phyloP scores from a whole-genome alignment of 306 rosid species.

The Inga oerstediana region DNA sequence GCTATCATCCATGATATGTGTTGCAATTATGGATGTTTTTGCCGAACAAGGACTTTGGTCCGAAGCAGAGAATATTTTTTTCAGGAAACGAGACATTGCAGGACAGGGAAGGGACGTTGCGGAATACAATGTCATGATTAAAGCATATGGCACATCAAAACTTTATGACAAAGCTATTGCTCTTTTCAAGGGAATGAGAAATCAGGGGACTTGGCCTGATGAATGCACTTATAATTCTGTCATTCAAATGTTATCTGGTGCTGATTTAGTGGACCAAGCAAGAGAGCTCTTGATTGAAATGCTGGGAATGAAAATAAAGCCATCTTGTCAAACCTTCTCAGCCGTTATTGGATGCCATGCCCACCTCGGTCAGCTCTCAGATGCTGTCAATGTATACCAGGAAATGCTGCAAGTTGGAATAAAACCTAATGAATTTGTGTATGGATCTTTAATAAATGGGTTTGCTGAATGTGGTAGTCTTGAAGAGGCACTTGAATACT shows the following conservation, averaged over 20 bases:
- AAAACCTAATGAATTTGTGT: conserved; percentile 75
- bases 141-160: conserved; percentile 81
- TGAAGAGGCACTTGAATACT: conserved; percentile 69
- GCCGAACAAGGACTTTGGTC: conserved; percentile 84
- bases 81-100: conserved; percentile 47
- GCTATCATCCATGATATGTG: conserved; percentile 55
- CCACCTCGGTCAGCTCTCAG: conserved; percentile 72
- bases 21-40: conserved; percentile 74
- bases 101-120: conserved; percentile 57
- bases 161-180: conserved; percentile 69
- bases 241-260: conserved; percentile 86
- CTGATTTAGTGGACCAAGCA: conserved; percentile 72
- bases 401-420: conserved; percentile 64
- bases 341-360: conserved; percentile 77
- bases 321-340: conserved; percentile 67
- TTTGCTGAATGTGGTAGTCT: conserved; percentile 80
- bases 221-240: conserved; percentile 83
- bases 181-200: conserved; percentile 79
- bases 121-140: conserved; percentile 86
- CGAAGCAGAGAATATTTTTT: conserved; percentile 75
- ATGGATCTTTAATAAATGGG: conserved; percentile 84
- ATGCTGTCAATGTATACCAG: conserved; percentile 59
- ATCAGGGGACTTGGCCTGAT: conserved; percentile 75
- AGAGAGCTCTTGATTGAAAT: conserved; percentile 66
- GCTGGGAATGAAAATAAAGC: conserved; percentile 69